phyloP scores from a whole-genome alignment of 495 filamentous ascomycete species.

The Penicillium bialowiezense region DNA sequence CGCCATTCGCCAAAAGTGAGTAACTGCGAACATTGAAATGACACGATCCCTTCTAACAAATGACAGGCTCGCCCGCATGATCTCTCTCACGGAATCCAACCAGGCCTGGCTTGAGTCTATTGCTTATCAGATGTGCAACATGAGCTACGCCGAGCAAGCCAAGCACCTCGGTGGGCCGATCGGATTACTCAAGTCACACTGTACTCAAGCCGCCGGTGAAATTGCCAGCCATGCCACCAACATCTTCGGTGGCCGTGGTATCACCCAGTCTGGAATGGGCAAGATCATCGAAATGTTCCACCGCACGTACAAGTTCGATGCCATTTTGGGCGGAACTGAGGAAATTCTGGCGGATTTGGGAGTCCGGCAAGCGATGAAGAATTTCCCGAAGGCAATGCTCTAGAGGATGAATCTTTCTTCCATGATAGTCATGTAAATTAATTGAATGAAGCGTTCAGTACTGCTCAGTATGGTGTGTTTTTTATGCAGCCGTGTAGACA shows the following conservation, averaged over 20 bases:
- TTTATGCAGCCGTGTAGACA: background rate
- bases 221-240: slow-evolving; percentile 80
- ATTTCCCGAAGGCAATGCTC: slow-evolving; percentile 80
- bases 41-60: slow-evolving; percentile 5
- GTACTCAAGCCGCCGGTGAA: slow-evolving; percentile 74
- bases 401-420: slow-evolving; percentile 39
- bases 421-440: background rate
- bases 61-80: slow-evolving; percentile 74
- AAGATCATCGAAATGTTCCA: slow-evolving; percentile 77
- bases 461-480: background rate
- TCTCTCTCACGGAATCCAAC: slow-evolving; percentile 73
- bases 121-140: slow-evolving; percentile 84
- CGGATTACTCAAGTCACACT: slow-evolving; percentile 76
- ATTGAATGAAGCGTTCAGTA: background rate
- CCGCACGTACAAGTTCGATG: slow-evolving; percentile 84
- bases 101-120: slow-evolving; percentile 85
- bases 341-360: slow-evolving; percentile 81
- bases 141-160: slow-evolving; percentile 78
- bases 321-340: slow-evolving; percentile 81
- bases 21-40: background rate
- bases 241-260: slow-evolving; percentile 79
- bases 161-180: slow-evolving; percentile 76
- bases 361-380: slow-evolving; percentile 77
- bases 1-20: slow-evolving; percentile 76
- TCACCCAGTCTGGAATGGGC: slow-evolving; percentile 84